Percentiles rank a stretch among this genome's conserved stretches.
phyloP scores from a whole-genome alignment of 2,329 filamentous ascomycete genomes.

The Aotearoamyces nothofagi region DNA sequence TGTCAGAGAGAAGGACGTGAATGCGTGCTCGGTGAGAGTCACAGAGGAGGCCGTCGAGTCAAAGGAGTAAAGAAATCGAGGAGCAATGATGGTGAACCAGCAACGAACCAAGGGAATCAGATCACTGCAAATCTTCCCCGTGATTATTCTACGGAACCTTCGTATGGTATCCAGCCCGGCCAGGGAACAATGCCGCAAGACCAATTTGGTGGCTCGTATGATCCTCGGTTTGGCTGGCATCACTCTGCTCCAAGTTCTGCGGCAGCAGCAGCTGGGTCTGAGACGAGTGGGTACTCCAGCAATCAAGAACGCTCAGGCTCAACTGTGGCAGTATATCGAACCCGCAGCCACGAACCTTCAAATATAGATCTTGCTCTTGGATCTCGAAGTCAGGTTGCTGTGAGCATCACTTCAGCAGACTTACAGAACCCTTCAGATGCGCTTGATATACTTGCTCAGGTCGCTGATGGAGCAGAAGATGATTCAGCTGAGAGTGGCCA shows the following conservation, averaged over 20 bases:
- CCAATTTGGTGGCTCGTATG: too few relatives aligned
- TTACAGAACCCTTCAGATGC: slow-evolving; percentile 20
- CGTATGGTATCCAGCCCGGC: too few relatives aligned
- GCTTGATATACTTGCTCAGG: slow-evolving; percentile 17
- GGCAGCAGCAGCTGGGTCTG: neutral
- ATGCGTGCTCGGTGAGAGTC: slow-evolving; percentile 18
- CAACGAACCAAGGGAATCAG: too few relatives aligned
- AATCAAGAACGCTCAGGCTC: too few relatives aligned
- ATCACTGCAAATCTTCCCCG: too few relatives aligned
- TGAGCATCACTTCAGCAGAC: slow-evolving; percentile 16
- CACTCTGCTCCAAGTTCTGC: too few relatives aligned
- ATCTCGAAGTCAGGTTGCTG: slow-evolving; percentile 8
- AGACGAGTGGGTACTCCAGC: neutral
- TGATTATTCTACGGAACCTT: too few relatives aligned
- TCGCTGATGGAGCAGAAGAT: slow-evolving; percentile 17
- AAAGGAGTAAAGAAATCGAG: slow-evolving; percentile 16
- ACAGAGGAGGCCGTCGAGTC: slow-evolving; percentile 18
- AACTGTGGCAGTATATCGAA: neutral
- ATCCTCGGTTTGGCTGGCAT: neutral
- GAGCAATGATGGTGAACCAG: slow-evolving; percentile 7
- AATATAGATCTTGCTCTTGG: neutral
- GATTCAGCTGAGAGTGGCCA: slow-evolving; percentile 11
- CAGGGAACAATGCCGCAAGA: too few relatives aligned
- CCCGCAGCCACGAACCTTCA: neutral
- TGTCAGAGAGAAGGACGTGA: slow-evolving; percentile 18